phyloP scores from a whole-genome alignment of 73 alveolate species.

The Urostyla sp. region DNA sequence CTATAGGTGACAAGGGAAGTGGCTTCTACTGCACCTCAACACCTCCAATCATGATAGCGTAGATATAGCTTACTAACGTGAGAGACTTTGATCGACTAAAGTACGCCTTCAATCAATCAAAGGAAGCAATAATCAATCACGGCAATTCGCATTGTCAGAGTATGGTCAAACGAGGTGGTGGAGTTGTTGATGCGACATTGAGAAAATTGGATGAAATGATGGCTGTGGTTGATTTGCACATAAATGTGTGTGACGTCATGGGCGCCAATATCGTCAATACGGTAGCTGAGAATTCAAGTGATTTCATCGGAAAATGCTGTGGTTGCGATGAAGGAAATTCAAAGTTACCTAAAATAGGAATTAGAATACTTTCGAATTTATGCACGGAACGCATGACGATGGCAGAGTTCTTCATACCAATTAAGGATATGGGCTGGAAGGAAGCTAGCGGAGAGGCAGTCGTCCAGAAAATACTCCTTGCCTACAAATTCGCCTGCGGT shows the following conservation, averaged over 20 bases:
- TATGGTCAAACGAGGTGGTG: conserved; percentile 99
- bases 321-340: too few relatives aligned
- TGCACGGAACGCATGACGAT: conserved; percentile 92
- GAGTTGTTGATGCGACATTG: conserved; percentile 89
- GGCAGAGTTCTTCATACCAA: conserved; percentile 85
- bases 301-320: conserved; percentile 70
- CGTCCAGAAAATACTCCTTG: conserved; percentile 91
- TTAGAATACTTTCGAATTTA: conserved; percentile 92
- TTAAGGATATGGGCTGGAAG: conserved; percentile 84
- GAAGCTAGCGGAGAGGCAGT: conserved; percentile 88
- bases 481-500: conserved; percentile 88
- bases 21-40: conserved; percentile 92
- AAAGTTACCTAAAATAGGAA: conserved; percentile 88
- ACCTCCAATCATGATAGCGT: conserved; percentile 95
- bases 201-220: conserved; percentile 52
- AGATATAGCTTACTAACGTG: conserved; percentile 85
- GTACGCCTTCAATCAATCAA: conserved; percentile 71
- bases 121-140: conserved; percentile 82
- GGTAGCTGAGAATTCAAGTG: conserved; percentile 91
- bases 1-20: conserved; percentile 88
- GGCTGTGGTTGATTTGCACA: conserved; percentile 84
- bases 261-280: conserved; percentile 97
- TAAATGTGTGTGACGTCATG: conserved; percentile 97
- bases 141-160: conserved; percentile 90
- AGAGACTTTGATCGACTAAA: conserved; percentile 67